Base-by-base conservation (phyloP, 345 rosid species). In the Pugionium cornutum region DNA sequence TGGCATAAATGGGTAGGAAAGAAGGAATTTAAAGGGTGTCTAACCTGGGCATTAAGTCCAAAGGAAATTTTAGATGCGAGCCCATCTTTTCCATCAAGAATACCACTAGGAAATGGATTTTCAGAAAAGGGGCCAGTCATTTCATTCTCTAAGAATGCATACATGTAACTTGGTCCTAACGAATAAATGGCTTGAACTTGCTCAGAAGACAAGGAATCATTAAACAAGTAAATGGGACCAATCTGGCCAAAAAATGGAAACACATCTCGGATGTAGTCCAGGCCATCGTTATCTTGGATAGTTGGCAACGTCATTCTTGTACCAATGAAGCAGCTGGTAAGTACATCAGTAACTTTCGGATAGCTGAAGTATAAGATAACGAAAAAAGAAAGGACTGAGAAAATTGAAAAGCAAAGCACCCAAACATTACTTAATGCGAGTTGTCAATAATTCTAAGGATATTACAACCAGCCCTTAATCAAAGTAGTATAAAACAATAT, bases 81-180 rank as follows among this genome's bases (percentile, higher is more conserved):
- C 70, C 96, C 97, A 66, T 92, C 96, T 80, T 85, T 92, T 66
- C 80, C 83, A 78, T 92, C 97, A 79, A 89, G 84, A 81, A 89
- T 72, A 53, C 88, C 94, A 84, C 89, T 82, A 34, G 87, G 84
- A 65, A 86, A 44, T 62, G 83, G 83, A 65, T 59, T 84, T 66
- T 80, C 83, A 77, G 76, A 75, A 71, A 70, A 62, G 48, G 85
- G 72, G 54, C 83, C 73, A 60, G 63, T 39, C 68, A 81, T 82
- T 74, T 89, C 92, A 72, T 82, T 85, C 68, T 92, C 95, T 69
- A 86, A 84, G 82, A 92, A 92, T 9, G 94, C 84, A 71, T 92
- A 92, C 98, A 89, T 92, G 69, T 92, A 92, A 82, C 97, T 89
- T 67, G 97, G 95, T 74, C 98, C 98, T 4, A 92, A 82, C 9